Evolutionary conservation across 1,139 yeast species (phyloP).

Genomic region (Yamadazyma blattariae): DNA sequence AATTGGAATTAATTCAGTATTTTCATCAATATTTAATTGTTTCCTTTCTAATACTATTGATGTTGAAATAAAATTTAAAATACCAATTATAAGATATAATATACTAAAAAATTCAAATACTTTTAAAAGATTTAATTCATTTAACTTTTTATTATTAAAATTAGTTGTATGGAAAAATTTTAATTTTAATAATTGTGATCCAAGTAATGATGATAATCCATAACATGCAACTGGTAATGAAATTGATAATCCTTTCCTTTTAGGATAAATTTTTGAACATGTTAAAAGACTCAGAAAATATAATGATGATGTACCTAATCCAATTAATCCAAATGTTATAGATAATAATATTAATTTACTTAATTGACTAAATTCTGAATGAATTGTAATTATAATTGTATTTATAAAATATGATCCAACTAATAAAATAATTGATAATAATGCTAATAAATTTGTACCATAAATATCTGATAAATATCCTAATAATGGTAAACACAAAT

Average conservation of each 20-base stretch:
- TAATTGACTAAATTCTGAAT: slow-evolving; percentile 3
- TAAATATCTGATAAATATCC: slow-evolving; percentile 84
- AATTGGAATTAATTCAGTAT: slow-evolving; percentile 16
- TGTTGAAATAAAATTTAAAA: slow-evolving; percentile 59
- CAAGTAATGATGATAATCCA: slow-evolving; percentile 73
- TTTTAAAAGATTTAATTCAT: slow-evolving; percentile 42
- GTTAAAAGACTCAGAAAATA: slow-evolving; percentile 77
- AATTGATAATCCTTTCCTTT: slow-evolving; percentile 73
- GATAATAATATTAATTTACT: slow-evolving; percentile 23
- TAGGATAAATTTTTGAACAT: slow-evolving; percentile 80
- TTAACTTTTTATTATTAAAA: neutral
- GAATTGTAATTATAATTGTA: slow-evolving; percentile 13
- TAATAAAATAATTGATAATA: slow-evolving; percentile 61
- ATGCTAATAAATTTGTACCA: slow-evolving; percentile 75
- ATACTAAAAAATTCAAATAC: slow-evolving; percentile 60
- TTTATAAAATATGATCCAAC: slow-evolving; percentile 69
- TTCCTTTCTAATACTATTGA: slow-evolving; percentile 46
- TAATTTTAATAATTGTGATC: slow-evolving; percentile 52
- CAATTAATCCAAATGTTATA: slow-evolving; percentile 51
- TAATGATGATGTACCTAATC: slow-evolving; percentile 77
- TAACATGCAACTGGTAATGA: slow-evolving; percentile 86
- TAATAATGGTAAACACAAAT: slow-evolving; percentile 75
- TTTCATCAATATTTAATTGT: slow-evolving; percentile 18
- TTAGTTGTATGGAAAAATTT: slow-evolving; percentile 26
- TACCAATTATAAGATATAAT: slow-evolving; percentile 55